Percentiles rank a stretch among this genome's conserved stretches.
Evolutionary conservation across 768 basidiomycete species (phyloP).

Genomic region (Ephemerocybe angulata): DNA sequence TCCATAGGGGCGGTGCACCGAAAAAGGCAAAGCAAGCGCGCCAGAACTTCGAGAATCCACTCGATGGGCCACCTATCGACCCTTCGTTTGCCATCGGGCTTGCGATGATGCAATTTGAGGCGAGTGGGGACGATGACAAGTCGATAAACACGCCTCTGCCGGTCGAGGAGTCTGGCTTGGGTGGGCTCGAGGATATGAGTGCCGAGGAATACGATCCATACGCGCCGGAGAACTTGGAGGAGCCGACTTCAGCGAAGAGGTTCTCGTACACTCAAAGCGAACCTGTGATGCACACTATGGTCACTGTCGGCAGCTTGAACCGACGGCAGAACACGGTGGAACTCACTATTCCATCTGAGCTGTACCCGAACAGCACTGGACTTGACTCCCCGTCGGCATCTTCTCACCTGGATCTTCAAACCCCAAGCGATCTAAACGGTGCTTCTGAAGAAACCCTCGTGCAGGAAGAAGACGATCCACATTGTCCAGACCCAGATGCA

Average conservation of each 20-base stretch:
- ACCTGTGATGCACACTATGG: too few species aligned
- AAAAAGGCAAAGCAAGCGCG: slow-evolving; percentile 1
- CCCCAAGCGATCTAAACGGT: background rate
- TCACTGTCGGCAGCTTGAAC: too few species aligned
- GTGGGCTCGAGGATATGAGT: background rate
- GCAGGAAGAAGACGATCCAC: background rate
- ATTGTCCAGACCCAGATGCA: background rate
- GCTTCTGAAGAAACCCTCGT: slow-evolving; percentile 11
- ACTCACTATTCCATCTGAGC: background rate
- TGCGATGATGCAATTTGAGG: slow-evolving; percentile 6
- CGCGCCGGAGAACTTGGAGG: slow-evolving; percentile 2
- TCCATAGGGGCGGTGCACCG: slow-evolving; percentile 2
- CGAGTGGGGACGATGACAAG: background rate
- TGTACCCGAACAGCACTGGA: too few species aligned
- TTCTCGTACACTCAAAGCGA: background rate
- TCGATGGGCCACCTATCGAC: slow-evolving; percentile 10
- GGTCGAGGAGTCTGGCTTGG: too few species aligned
- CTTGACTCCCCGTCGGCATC: background rate
- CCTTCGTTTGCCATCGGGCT: slow-evolving; percentile 4
- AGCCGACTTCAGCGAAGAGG: background rate
- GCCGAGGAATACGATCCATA: slow-evolving; percentile 7
- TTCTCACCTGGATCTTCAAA: background rate
- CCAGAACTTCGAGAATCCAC: slow-evolving; percentile 5
- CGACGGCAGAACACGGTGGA: too few species aligned
- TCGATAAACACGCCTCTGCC: background rate